Evolutionary conservation across 225 moss, liverwort and hornwort genomes (phyloP).

Genomic region (Pseudoscleropodium purum): DNA sequence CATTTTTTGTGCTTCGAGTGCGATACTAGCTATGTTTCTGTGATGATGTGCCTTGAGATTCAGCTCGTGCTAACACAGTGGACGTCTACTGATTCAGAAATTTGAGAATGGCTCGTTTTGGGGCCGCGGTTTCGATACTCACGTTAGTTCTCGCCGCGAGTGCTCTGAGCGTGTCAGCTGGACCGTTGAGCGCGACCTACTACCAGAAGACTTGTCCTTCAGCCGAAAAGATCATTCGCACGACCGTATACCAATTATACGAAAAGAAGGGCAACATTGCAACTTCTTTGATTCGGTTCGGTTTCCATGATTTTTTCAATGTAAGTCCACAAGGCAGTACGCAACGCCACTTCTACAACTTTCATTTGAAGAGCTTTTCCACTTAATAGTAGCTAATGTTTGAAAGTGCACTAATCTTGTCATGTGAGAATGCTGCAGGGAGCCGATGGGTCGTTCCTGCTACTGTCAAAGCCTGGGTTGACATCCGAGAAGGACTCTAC

Average conservation of each 20-base stretch:
- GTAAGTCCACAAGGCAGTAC: not conserved
- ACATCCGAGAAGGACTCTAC: constrained; percentile 45
- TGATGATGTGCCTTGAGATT: not conserved
- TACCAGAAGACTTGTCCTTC: constrained; percentile 14
- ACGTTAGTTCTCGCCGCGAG: not conserved
- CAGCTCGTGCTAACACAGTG: not conserved
- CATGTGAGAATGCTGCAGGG: constrained; percentile 8
- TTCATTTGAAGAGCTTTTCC: not conserved
- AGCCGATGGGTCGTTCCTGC: constrained; percentile 51
- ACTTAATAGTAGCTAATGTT: no score
- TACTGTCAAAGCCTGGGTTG: constrained; percentile 14
- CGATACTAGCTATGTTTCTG: not conserved
- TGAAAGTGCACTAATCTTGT: not conserved
- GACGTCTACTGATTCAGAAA: not conserved
- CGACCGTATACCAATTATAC: constrained; percentile 26
- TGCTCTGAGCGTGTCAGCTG: constrained; percentile 1
- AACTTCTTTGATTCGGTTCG: constrained; percentile 30
- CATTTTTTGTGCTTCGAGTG: not conserved
- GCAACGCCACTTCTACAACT: no score
- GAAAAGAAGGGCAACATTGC: constrained; percentile 45
- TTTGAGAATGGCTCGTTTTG: not conserved
- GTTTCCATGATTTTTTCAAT: constrained; percentile 44
- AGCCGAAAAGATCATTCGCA: constrained; percentile 17
- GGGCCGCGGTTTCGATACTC: not conserved
- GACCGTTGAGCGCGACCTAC: not conserved